These are phyloP conservation scores for Didymosphaeria variabile DNA, from an alignment of 2,329 filamentous ascomycete species.

Conservation along the genomic window DNA sequence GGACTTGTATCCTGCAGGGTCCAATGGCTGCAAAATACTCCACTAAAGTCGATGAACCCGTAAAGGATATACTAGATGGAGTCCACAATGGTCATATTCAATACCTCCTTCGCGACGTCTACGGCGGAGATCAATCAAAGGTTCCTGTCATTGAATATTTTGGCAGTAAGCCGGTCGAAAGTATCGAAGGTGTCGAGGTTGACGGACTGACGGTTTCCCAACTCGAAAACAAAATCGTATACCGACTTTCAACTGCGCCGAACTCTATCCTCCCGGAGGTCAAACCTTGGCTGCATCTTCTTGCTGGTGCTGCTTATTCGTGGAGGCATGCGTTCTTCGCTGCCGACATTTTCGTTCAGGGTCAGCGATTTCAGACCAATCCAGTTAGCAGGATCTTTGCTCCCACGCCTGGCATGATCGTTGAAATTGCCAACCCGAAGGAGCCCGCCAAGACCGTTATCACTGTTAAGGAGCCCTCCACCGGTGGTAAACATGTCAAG, in stretches of 20 bases:
- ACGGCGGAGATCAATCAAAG: slow-evolving; percentile 73
- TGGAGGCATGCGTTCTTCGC: slow-evolving; percentile 97
- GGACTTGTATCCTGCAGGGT: slow-evolving; percentile 95
- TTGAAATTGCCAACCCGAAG: slow-evolving; percentile 85
- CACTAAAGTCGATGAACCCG: slow-evolving; percentile 87
- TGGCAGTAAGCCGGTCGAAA: slow-evolving; percentile 82
- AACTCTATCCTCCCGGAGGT: slow-evolving; percentile 77
- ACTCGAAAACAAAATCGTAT: slow-evolving; percentile 81
- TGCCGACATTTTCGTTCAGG: slow-evolving; percentile 92
- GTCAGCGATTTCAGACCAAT: slow-evolving; percentile 96
- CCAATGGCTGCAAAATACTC: slow-evolving; percentile 93
- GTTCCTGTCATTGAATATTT: slow-evolving; percentile 95
- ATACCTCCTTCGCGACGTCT: slow-evolving; percentile 79
- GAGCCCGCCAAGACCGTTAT: slow-evolving; percentile 86
- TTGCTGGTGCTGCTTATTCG: slow-evolving; percentile 85
- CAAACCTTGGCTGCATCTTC: slow-evolving; percentile 85
- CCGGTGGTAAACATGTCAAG: slow-evolving; percentile 85
- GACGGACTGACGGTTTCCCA: slow-evolving; percentile 87
- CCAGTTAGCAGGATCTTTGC: slow-evolving; percentile 92
- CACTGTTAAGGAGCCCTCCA: slow-evolving; percentile 84
- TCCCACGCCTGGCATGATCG: slow-evolving; percentile 83
- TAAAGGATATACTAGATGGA: slow-evolving; percentile 91
- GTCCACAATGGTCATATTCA: slow-evolving; percentile 90
- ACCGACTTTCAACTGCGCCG: slow-evolving; percentile 80
- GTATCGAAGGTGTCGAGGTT: slow-evolving; percentile 72